Evolutionary conservation across 1,284 basidiomycete species (phyloP).

Genomic region (Ceratobasidium sp.): DNA sequence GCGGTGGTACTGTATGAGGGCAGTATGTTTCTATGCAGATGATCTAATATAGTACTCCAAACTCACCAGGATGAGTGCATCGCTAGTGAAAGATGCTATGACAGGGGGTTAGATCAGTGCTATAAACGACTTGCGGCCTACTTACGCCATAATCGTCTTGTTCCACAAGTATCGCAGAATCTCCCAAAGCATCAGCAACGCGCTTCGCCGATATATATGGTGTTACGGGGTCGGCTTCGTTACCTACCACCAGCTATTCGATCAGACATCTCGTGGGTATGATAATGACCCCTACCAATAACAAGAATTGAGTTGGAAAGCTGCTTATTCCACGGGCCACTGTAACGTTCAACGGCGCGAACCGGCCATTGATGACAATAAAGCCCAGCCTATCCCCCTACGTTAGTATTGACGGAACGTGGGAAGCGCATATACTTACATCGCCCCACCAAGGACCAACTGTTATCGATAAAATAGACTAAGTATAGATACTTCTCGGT

Average conservation of each 20-base stretch:
- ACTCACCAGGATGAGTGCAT: conserved; percentile 23
- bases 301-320: conserved; percentile 44
- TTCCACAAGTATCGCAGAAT: conserved; percentile 40
- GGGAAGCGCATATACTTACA: background rate
- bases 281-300: conserved; percentile 20
- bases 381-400: background rate
- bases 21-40: background rate
- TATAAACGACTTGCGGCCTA: background rate
- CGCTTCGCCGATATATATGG: conserved; percentile 34
- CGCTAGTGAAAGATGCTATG: conserved; percentile 17
- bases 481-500: too few species aligned
- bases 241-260: background rate
- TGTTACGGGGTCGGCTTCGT: conserved; percentile 44
- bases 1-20: conserved; percentile 9
- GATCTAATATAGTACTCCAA: background rate
- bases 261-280: background rate
- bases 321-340: conserved; percentile 42
- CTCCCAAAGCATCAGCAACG: conserved; percentile 42
- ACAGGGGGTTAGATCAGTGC: background rate
- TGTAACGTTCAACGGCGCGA: conserved; percentile 41
- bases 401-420: background rate
- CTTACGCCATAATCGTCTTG: conserved; percentile 44
- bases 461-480: background rate
- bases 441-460: conserved; percentile 9
- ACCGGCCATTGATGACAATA: conserved; percentile 40